Evolutionary conservation across 768 basidiomycete genomes (phyloP), one percentile per base, ranked within the genome.

Genomic region (Macrocybe gigantea): DNA sequence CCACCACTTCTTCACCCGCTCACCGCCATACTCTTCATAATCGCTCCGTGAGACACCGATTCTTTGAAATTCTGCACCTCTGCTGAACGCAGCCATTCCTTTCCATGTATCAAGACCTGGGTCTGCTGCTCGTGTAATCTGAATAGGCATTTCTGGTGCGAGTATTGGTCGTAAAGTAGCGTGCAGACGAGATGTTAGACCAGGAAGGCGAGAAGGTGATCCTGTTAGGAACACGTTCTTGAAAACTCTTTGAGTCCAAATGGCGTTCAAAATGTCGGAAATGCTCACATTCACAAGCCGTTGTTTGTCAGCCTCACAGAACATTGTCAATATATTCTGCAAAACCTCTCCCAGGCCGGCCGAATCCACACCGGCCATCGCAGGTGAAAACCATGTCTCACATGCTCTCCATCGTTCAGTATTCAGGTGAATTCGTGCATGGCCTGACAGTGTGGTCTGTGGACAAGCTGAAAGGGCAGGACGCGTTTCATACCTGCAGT

Each of bases 331-430:
- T 40, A 97, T 77, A 60, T 81, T 88, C 57, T 90, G 92, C 12
- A 93, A 67, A 2, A 97, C 82, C 65, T 99, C 96, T n/a, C 85
- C 88, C 7, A 99, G 66, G 0, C 96, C 96, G 0, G 96, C 95
- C 9, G 85, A 90, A 63, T 98, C 96, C 12, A 95, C 74, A 1
- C 96, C 95, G 2, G 91, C 94, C 80, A 96, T 93, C n/a, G 71
- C 73, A 0, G 95, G 95, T 29, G 88, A 84, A 68, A 95, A 96
- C 74, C 86, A 93, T 1, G 91, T 80, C 67, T 98, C 96, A 53
- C 88, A 89, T 6, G 88, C 92, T 34, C 94, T 75, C 76, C 88
- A 91, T 36, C 93, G 74, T 69, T 98, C 95, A 8, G 88, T 80
- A 58, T 85, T 95, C 38, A 98, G 72, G 59, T 96, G 93, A 47